These are phyloP conservation scores for Aspergillus fumigatus DNA, from an alignment of 2,329 filamentous ascomycete genomes.

Conservation along the genomic window DNA sequence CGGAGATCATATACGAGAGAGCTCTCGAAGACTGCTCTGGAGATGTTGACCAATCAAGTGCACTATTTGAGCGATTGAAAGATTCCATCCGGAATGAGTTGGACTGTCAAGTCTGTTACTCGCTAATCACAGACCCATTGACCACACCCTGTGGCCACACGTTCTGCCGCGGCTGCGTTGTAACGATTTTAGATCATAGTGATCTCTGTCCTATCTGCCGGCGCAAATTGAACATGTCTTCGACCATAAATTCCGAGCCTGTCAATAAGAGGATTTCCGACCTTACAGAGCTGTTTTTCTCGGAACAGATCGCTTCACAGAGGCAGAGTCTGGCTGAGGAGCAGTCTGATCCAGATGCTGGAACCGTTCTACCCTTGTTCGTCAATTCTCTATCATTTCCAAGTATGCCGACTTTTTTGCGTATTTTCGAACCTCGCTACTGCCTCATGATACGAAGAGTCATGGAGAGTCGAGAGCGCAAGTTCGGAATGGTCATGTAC, in stretches of 20 bases:
- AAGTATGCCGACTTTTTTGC: constrained; percentile 75
- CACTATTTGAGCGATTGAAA: constrained; percentile 55
- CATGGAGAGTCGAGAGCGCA: constrained; percentile 62
- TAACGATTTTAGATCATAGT: constrained; percentile 71
- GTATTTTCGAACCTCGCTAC: constrained; percentile 91
- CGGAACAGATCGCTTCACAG: constrained; percentile 59
- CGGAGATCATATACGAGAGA: constrained; percentile 50
- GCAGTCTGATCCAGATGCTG: constrained; percentile 48
- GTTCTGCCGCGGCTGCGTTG: constrained; percentile 76
- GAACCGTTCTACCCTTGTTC: constrained; percentile 67
- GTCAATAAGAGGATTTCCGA: constrained; percentile 60
- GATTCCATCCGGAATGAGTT: constrained; percentile 63
- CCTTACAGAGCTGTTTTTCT: constrained; percentile 66
- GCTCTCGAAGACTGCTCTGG: background rate
- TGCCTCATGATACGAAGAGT: constrained; percentile 81
- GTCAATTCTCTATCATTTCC: constrained; percentile 80
- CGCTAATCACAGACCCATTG: constrained; percentile 72
- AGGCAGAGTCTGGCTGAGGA: constrained; percentile 55
- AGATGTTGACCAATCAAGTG: constrained; percentile 40
- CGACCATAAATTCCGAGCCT: constrained; percentile 46
- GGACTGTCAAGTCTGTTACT: constrained; percentile 86
- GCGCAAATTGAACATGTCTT: constrained; percentile 53
- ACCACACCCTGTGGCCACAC: constrained; percentile 87
- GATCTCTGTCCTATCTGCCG: constrained; percentile 78
- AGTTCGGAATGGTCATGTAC: constrained; percentile 81